Percentiles rank a stretch among this genome's conserved stretches.
These are phyloP conservation scores for Auricularia sp. DNA, from an alignment of 768 basidiomycete genomes.

Conservation along the genomic window DNA sequence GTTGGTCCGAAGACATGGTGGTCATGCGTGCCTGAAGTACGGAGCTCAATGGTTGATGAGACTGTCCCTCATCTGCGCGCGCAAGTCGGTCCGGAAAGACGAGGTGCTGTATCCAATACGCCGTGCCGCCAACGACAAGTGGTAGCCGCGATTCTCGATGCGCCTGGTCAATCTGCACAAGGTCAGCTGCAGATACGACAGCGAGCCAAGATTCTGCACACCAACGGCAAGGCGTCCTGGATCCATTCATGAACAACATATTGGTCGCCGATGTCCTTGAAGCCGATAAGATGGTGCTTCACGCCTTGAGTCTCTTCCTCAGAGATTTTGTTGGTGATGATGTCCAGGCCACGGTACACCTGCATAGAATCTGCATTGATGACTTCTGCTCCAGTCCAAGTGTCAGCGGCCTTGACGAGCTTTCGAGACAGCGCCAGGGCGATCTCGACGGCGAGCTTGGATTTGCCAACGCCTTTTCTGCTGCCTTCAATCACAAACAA, in stretches of 20 bases:
- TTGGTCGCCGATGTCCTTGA: constrained; percentile 79
- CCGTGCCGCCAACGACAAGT: constrained; percentile 89
- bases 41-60: not conserved
- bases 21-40: constrained; percentile 37
- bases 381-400: constrained; percentile 57
- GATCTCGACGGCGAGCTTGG: constrained; percentile 80
- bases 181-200: constrained; percentile 1
- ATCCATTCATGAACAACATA: constrained; percentile 86
- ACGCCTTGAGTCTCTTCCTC: constrained; percentile 65
- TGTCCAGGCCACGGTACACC: constrained; percentile 80
- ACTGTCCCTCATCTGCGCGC: constrained; percentile 13
- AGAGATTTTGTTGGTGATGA: constrained; percentile 91
- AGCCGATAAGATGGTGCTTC: constrained; percentile 81
- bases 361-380: constrained; percentile 99
- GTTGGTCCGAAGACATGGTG: not conserved
- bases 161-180: constrained; percentile 60
- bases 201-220: constrained; percentile 29
- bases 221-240: constrained; percentile 63
- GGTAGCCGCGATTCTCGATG: constrained; percentile 57
- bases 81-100: constrained; percentile 73
- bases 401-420: constrained; percentile 17
- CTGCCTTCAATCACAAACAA: not conserved
- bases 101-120: constrained; percentile 96
- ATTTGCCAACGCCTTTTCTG: constrained; percentile 71
- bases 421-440: constrained; percentile 37